These are phyloP conservation scores for Discostella stelligera DNA, from an alignment of 352 stramenopile genomes.

Conservation along the genomic window DNA sequence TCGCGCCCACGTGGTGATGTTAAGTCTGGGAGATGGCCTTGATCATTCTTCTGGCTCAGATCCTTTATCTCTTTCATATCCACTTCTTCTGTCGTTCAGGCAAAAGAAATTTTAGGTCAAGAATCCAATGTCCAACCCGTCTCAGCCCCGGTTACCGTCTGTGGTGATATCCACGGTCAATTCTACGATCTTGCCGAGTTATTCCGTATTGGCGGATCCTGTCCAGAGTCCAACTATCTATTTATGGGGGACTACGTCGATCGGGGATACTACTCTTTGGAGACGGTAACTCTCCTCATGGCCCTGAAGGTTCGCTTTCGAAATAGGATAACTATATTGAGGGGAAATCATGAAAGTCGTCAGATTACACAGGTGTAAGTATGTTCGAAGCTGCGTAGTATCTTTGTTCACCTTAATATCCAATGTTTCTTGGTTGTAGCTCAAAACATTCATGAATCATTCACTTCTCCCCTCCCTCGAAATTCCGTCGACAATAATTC, in stretches of 20 bases:
- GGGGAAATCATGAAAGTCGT: slow-evolving; percentile 90
- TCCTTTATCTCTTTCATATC: neutral
- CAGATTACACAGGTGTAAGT: slow-evolving; percentile 90
- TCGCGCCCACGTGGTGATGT: too few species aligned
- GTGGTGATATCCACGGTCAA: slow-evolving; percentile 96
- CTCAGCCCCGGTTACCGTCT: slow-evolving; percentile 92
- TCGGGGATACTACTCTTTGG: slow-evolving; percentile 94
- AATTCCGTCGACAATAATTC: neutral
- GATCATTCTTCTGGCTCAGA: neutral
- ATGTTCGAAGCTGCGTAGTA: too few species aligned
- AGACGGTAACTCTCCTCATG: slow-evolving; percentile 83
- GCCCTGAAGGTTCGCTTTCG: slow-evolving; percentile 77
- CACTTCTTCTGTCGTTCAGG: slow-evolving; percentile 36
- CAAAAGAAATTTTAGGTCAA: slow-evolving; percentile 76
- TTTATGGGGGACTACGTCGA: slow-evolving; percentile 99
- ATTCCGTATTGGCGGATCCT: slow-evolving; percentile 93
- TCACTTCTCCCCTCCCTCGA: slow-evolving; percentile 8
- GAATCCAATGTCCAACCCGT: slow-evolving; percentile 82
- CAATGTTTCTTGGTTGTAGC: neutral
- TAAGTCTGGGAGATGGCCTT: neutral
- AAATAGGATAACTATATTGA: slow-evolving; percentile 77
- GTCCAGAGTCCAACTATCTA: slow-evolving; percentile 95
- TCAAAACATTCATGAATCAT: neutral
- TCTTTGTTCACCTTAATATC: neutral
- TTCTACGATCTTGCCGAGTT: slow-evolving; percentile 98